Base-by-base conservation (phyloP, 768 basidiomycete genomes). In the Leccinum subgranulosum region DNA sequence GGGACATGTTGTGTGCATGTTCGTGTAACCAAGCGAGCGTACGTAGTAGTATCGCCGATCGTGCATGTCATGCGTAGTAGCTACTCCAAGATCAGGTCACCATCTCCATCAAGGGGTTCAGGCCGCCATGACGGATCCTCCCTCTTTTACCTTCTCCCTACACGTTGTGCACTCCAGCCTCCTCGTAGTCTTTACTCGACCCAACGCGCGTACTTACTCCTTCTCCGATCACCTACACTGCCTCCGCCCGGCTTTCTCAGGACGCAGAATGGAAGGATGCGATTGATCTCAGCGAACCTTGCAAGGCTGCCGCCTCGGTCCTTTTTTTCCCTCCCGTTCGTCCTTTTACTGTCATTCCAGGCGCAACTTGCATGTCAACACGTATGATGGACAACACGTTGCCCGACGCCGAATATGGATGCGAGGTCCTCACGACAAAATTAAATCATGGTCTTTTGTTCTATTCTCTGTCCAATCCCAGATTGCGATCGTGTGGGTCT, bases 401-500 rank as follows among this genome's bases (percentile, higher is more conserved):
- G 39, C 10, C 52, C 17, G 21, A 57, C 46, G 55, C 56, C 55
- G 19, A 27, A 49, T 34, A 29, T 46, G 6, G 17, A 29, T 54
- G 63, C 54, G 63, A 61, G 51, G 33, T 47, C 12, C 12, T 31
- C 10, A 23, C 17, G 8, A 36, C 48, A 39, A 46, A 23, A 49
- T 39, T 31, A 27, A 27, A 59, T 59, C 63, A 34, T 43, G 29
- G 28, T 31, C 27, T 51, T 17, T 17, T 47, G 29, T 9, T 17
- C 33, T 48, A 48, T 33, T 46, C 14, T 49, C 10, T 49, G 21
- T 54, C 36, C 51, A 33, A 43, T 53, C 54, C n/a, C 52, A 63
- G 60, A 63, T 63, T 51, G 54, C 33, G 53, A 36, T 48, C 60
- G 48, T 66, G 55, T 66, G 55, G 43, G 60, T 51, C 29, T 49